A percentile compares a stretch with the other conserved stretches of the same genome.
Evolutionary conservation across 2,329 filamentous ascomycete genomes (phyloP).

Genomic region (Kalaharituber pfeilii): DNA sequence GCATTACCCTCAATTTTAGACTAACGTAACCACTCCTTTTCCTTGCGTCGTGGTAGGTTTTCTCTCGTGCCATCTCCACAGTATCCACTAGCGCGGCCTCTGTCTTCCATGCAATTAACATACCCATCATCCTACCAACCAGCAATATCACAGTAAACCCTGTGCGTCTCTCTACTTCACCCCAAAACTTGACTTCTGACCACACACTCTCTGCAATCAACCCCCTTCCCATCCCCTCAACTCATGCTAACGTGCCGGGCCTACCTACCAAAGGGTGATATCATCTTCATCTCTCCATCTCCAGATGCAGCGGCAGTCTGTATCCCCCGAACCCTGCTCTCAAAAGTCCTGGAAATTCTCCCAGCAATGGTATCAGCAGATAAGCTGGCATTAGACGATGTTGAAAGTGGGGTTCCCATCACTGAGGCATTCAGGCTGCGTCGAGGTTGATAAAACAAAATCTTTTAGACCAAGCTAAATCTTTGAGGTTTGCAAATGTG

Average conservation of each 20-base stretch:
- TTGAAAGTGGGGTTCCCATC: slow-evolving; percentile 44
- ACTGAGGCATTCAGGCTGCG: no score
- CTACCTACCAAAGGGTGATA: slow-evolving; percentile 36
- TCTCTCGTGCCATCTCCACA: background rate
- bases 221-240: background rate
- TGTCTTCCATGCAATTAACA: background rate
- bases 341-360: slow-evolving; percentile 43
- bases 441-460: no score
- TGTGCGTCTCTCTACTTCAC: slow-evolving; percentile 19
- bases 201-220: no score
- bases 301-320: slow-evolving; percentile 50
- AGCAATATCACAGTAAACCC: slow-evolving; percentile 42
- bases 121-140: slow-evolving; percentile 26
- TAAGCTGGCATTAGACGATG: slow-evolving; percentile 45
- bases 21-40: no score
- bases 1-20: no score
- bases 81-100: background rate
- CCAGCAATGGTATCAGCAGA: slow-evolving; percentile 38
- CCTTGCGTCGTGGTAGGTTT: no score
- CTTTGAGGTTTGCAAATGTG: no score
- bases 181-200: background rate
- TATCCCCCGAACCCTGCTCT: slow-evolving; percentile 44
- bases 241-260: slow-evolving; percentile 5
- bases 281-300: slow-evolving; percentile 45
- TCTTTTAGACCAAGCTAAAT: no score